phyloP scores from a whole-genome alignment of 176 grass and related monocot species.

The Carex pumila region DNA sequence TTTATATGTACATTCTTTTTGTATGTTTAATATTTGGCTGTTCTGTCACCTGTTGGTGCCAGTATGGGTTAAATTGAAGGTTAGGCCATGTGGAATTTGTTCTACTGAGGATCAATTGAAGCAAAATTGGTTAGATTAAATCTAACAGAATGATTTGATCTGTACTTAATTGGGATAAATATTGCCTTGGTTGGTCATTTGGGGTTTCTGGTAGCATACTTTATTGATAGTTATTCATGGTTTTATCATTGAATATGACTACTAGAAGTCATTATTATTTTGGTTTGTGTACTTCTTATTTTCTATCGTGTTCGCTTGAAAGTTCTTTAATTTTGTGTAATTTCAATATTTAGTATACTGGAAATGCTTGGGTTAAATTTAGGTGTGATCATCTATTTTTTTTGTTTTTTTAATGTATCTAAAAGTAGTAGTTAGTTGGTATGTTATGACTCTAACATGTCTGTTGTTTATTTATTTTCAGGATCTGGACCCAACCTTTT shows the following conservation, averaged over 20 bases:
- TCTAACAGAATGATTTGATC: background rate
- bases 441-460: background rate
- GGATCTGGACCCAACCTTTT: conserved; percentile 97
- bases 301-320: background rate
- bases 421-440: background rate
- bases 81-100: background rate
- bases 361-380: background rate
- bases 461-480: conserved; percentile 23
- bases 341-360: background rate
- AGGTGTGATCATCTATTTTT: conserved; percentile 14
- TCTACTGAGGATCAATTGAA: background rate
- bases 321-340: background rate
- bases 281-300: background rate
- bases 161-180: background rate
- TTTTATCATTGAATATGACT: background rate
- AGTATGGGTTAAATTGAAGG: background rate
- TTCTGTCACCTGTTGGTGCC: background rate
- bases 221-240: background rate
- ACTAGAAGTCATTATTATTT: background rate
- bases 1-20: background rate
- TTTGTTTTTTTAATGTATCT: background rate
- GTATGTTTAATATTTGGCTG: background rate
- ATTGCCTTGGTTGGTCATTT: background rate
- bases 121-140: background rate
- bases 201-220: background rate